Percentiles rank a stretch among this genome's conserved stretches.
phyloP scores from a whole-genome alignment of 805 yeast genomes.

The Suhomyces prunicola region DNA sequence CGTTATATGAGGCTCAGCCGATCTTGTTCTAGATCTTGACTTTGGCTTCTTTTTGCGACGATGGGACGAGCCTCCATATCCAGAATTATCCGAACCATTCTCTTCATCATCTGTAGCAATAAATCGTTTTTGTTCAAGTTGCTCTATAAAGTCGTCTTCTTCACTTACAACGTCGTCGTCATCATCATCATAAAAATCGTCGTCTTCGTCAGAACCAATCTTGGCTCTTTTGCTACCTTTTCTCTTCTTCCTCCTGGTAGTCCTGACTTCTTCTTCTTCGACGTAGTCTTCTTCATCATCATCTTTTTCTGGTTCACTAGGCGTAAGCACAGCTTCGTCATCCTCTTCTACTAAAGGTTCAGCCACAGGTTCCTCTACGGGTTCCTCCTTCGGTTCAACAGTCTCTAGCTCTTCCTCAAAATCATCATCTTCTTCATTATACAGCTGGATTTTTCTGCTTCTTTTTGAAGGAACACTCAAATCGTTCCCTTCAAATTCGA shows the following conservation, averaged over 20 bases:
- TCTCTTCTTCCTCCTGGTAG: slow-evolving; percentile 10
- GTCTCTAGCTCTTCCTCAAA: background rate
- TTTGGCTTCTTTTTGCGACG: slow-evolving; percentile 13
- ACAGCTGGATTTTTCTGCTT: slow-evolving; percentile 9
- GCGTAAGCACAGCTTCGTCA: slow-evolving; percentile 1
- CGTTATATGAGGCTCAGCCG: slow-evolving; percentile 19
- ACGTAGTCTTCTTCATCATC: slow-evolving; percentile 13
- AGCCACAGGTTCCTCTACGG: slow-evolving; percentile 2
- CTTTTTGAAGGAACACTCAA: slow-evolving; percentile 13
- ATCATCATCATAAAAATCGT: slow-evolving; percentile 8
- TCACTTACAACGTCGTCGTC: slow-evolving; percentile 13
- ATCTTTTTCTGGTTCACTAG: slow-evolving; percentile 10
- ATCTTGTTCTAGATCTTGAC: slow-evolving; percentile 21
- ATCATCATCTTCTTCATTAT: slow-evolving; percentile 21
- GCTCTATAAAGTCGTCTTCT: slow-evolving; percentile 23
- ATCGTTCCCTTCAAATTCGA: slow-evolving; percentile 15
- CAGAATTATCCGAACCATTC: slow-evolving; percentile 11
- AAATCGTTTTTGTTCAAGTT: slow-evolving; percentile 31
- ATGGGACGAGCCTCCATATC: slow-evolving; percentile 10
- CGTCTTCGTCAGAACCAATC: slow-evolving; percentile 14
- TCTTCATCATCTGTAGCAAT: slow-evolving; percentile 40
- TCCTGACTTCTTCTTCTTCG: slow-evolving; percentile 12
- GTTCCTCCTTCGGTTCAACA: slow-evolving; percentile 2
- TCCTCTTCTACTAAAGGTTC: slow-evolving; percentile 2
- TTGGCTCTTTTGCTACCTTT: slow-evolving; percentile 2